Percentiles rank a stretch among this genome's conserved stretches.
Evolutionary conservation across 2,329 filamentous ascomycete species (phyloP).

Genomic region (Calonectria pseudoreteaudii): DNA sequence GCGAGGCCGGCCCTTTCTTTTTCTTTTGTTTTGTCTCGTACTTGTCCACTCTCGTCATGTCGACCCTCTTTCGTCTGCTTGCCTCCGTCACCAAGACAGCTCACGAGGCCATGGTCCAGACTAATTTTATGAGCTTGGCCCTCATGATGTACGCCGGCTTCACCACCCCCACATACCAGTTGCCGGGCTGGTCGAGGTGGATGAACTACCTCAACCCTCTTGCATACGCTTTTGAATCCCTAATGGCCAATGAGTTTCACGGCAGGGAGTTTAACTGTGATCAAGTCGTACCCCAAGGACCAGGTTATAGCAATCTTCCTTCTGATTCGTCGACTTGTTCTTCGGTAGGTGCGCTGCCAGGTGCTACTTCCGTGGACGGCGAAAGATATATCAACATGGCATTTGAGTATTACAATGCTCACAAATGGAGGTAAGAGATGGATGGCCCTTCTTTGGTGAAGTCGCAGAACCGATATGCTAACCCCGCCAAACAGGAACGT

Average conservation of each 20-base stretch:
- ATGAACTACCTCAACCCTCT: constrained; percentile 85
- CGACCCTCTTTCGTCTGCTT: constrained; percentile 66
- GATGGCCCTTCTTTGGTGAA: rapidly evolving
- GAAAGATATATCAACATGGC: constrained; percentile 57
- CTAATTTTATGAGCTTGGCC: constrained; percentile 41
- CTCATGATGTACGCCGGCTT: constrained; percentile 78
- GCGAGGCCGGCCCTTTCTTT: constrained; percentile 83
- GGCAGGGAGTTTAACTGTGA: constrained; percentile 68
- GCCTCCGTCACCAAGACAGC: constrained; percentile 40
- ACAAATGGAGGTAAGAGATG: constrained; percentile 66
- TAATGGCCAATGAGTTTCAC: constrained; percentile 88
- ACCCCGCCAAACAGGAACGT: constrained; percentile 63
- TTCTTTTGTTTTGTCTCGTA: constrained; percentile 85
- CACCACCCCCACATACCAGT: constrained; percentile 73
- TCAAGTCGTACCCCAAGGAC: constrained; percentile 52
- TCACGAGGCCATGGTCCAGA: constrained; percentile 44
- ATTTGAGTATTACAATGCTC: constrained; percentile 64
- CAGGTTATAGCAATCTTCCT: background rate
- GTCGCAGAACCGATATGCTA: background rate
- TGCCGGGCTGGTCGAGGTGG: constrained; percentile 85
- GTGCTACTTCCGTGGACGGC: constrained; percentile 44
- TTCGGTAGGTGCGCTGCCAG: constrained; percentile 22
- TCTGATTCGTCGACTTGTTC: background rate
- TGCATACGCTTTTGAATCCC: constrained; percentile 81
- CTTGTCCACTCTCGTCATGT: constrained; percentile 76